Base-by-base conservation (phyloP, 306 rosid species). In the Luffa aegyptiaca region DNA sequence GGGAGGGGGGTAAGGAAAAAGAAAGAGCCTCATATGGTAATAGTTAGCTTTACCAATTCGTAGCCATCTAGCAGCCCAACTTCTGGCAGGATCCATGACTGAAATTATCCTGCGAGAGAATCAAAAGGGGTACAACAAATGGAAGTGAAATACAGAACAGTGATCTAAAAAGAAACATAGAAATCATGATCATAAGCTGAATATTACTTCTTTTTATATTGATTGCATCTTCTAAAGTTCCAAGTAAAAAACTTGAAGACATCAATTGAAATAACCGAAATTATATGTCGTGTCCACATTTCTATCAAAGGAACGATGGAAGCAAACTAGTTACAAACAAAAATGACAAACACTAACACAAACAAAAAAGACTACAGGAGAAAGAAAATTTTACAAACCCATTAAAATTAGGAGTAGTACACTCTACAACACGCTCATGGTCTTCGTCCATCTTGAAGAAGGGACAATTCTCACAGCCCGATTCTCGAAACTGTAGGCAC, bases 61-160 rank as follows among this genome's bases (percentile, higher is more conserved):
- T 82, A 95, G 81, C 98, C 98, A 92, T 48, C 95, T 92, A 10
- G 97, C 97, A 65, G 97, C 93, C 98, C 97, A 95, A 46, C 98
- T 95, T 82, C 92, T 85, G 61, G 84, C 41, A 12, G 97, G 98
- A 86, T 95, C 97, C 98, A 92, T 95, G 36, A 95, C 97, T 6
- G 97, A 90, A 71, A 95, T 92, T 79, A 92, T 85, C 75, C 98
- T 93, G 85, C 26, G 46, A 53, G 14, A 44, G 46, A 51, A 21
- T 33, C 44, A 73, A 18, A 66, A 33, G 45, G 45, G 78, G 78
- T 10, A 73, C 44, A 49, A 31, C 20, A 66, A 77, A 46, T 55
- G 35, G 62, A 46, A 72, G 14, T 72, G 10, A 48, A 72, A 72
- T 71, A 44, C 8, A 70, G 56, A 64, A 13, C 46, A 36, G 41